phyloP scores from a whole-genome alignment of 2,329 filamentous ascomycete species.

The Drechslera avenae region DNA sequence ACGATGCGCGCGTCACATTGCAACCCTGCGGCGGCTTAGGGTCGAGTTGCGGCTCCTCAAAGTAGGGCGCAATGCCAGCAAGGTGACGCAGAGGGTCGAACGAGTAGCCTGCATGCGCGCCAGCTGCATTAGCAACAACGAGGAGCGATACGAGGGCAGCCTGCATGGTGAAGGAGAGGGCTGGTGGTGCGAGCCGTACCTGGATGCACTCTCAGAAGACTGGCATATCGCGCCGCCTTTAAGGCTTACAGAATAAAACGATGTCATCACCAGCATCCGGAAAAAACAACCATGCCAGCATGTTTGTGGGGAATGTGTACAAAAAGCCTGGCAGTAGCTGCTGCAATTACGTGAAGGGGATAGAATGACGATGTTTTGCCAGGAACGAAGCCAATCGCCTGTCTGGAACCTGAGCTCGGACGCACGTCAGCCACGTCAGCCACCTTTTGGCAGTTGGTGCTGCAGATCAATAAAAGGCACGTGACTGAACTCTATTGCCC shows the following conservation, averaged over 20 bases:
- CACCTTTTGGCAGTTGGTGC: neutral
- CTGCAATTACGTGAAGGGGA: slow-evolving; percentile 1
- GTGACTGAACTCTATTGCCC: too few relatives aligned
- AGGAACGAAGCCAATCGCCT: slow-evolving; percentile 8
- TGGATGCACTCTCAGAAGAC: slow-evolving; percentile 7
- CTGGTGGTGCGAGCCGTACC: slow-evolving; percentile 16
- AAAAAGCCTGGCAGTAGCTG: slow-evolving; percentile 5
- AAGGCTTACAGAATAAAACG: slow-evolving; percentile 4
- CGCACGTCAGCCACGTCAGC: slow-evolving; percentile 10
- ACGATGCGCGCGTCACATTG: slow-evolving; percentile 56
- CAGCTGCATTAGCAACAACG: slow-evolving; percentile 32
- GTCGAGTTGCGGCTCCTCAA: slow-evolving; percentile 55
- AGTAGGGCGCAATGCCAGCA: slow-evolving; percentile 58
- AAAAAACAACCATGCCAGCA: neutral
- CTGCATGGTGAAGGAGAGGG: slow-evolving; percentile 18
- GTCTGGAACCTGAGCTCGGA: slow-evolving; percentile 5
- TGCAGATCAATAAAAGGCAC: too few relatives aligned
- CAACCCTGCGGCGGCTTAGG: slow-evolving; percentile 57
- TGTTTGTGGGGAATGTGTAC: neutral
- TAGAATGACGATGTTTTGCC: slow-evolving; percentile 23
- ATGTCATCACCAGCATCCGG: slow-evolving; percentile 7
- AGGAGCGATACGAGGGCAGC: slow-evolving; percentile 29
- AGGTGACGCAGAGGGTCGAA: slow-evolving; percentile 58
- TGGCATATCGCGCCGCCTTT: slow-evolving; percentile 4
- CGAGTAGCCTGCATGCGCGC: slow-evolving; percentile 39